phyloP scores from a whole-genome alignment of 2,329 filamentous ascomycete genomes.

The Shiraia sp. region DNA sequence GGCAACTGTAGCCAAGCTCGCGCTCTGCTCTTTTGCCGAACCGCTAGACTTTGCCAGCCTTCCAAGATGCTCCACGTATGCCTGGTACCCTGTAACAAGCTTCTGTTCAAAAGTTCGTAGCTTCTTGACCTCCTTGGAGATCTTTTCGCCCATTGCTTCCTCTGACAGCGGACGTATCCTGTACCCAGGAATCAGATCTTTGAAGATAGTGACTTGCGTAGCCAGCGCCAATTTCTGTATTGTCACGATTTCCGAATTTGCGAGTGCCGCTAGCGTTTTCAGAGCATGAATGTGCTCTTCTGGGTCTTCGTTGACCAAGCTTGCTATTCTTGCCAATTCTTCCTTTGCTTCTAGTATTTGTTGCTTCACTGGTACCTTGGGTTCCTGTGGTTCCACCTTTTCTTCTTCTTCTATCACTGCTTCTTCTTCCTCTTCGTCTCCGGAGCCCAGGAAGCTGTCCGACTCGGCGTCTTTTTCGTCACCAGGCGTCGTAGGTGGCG shows the following conservation, averaged over 20 bases:
- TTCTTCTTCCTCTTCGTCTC: constrained; percentile 55
- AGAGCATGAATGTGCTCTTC: constrained; percentile 85
- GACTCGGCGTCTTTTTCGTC: constrained; percentile 58
- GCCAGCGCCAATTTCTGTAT: constrained; percentile 86
- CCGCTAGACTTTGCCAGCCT: constrained; percentile 65
- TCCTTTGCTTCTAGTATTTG: constrained; percentile 89
- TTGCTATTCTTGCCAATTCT: constrained; percentile 82
- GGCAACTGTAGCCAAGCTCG: constrained; percentile 69
- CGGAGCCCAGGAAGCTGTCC: constrained; percentile 66
- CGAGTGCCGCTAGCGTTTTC: constrained; percentile 75
- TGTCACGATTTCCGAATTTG: constrained; percentile 68
- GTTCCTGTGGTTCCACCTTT: constrained; percentile 55
- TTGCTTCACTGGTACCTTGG: constrained; percentile 72
- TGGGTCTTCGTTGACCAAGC: constrained; percentile 83
- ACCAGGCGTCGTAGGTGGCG: constrained; percentile 54
- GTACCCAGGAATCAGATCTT: constrained; percentile 95
- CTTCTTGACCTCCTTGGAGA: constrained; percentile 89
- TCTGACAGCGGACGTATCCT: constrained; percentile 82
- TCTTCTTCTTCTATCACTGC: constrained; percentile 48
- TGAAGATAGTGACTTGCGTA: constrained; percentile 88
- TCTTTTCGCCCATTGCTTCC: constrained; percentile 73
- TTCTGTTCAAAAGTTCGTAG: constrained; percentile 85
- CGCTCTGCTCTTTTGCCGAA: constrained; percentile 42
- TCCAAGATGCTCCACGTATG: constrained; percentile 77
- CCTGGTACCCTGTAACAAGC: constrained; percentile 81